Percentiles rank a stretch among this genome's conserved stretches.
These are phyloP conservation scores for Lasiodiplodia sp. DNA, from an alignment of 2,329 filamentous ascomycete genomes.

Conservation along the genomic window DNA sequence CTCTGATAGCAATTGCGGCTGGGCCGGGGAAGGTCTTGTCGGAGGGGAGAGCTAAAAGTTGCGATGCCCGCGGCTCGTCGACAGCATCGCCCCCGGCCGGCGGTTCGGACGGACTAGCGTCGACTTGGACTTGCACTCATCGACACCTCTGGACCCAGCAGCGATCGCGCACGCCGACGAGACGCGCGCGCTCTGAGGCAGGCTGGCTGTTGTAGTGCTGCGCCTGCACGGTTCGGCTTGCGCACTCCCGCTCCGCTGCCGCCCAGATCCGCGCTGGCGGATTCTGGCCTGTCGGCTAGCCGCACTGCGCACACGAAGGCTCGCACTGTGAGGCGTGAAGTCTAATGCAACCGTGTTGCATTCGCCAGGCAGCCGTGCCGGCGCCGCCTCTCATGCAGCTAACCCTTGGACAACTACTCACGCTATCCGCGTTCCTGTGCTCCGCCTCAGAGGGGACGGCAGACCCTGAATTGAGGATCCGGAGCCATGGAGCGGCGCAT, in stretches of 20 bases:
- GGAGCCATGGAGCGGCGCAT: not conserved
- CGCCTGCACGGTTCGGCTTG: not conserved
- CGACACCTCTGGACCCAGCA: not conserved
- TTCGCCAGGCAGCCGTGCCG: slow-evolving; percentile 8
- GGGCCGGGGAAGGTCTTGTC: not conserved
- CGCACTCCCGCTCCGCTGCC: slow-evolving; percentile 16
- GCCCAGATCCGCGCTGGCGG: slow-evolving; percentile 2
- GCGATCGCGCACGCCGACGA: not conserved
- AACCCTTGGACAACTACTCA: not conserved
- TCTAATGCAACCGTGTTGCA: slow-evolving; percentile 9
- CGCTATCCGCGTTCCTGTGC: not conserved
- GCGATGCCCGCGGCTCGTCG: slow-evolving; percentile 16
- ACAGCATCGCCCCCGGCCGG: slow-evolving; percentile 15
- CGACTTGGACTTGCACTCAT: not conserved
- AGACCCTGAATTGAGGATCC: not conserved
- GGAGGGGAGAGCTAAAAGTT: not conserved
- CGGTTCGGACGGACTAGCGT: not conserved
- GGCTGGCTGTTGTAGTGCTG: not conserved
- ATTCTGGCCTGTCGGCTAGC: not conserved
- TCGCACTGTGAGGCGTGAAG: slow-evolving; percentile 7
- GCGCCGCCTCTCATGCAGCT: not conserved
- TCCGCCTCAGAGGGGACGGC: not conserved
- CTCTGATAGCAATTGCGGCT: not conserved
- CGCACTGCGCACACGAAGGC: not conserved
- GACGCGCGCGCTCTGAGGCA: not conserved